Evolutionary conservation across 1,139 yeast species (phyloP), one percentile per base, ranked within the genome.

Genomic region (Oligophagozyma castellii): DNA sequence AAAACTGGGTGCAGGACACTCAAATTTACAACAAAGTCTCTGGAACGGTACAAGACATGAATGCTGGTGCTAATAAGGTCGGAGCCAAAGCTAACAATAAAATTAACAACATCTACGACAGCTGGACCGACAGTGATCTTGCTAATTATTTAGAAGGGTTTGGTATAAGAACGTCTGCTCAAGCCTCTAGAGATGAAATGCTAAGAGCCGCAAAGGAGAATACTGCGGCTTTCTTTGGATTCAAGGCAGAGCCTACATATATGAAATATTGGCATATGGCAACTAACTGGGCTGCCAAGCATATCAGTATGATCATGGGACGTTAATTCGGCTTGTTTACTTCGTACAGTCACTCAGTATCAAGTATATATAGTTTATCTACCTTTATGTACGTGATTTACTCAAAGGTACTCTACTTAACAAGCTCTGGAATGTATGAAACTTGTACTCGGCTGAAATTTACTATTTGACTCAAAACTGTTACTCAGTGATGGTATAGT

Each of bases 131-230:
- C 15, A 32, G 43, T 11, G 63, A 58, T 31, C 36, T 58, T 26
- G 39, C 44, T 16, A 51, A 54, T 14, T 58, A 51, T 29, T 36
- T 58, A 27, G 50, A 55, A 26, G 43, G 48, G 22, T 51, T 61
- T 37, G 48, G 53, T 22, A 42, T 64, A 26, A 53, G 56, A 24
- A 48, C 51, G 28, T 42, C 54, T 23, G 28, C 42, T 6, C 41
- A 50, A 28, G 36, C 52, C 12, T 51, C 54, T 28, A 56, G 55
- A 35, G 65, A 65, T 1, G 62, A 65, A 10, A 53, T 67, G 39
- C 38, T 70, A 30, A 51, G 56, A 22, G 44, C 46, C 31, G 66
- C 67, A 14, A 61, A 64, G 37, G 56, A 56, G 30, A 68, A 67
- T 44, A 58, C 68, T 6, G 40, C 48, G 30, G 51, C 57, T 47